phyloP scores from a whole-genome alignment of 176 grass and related monocot genomes.

The Stipa capillata region DNA sequence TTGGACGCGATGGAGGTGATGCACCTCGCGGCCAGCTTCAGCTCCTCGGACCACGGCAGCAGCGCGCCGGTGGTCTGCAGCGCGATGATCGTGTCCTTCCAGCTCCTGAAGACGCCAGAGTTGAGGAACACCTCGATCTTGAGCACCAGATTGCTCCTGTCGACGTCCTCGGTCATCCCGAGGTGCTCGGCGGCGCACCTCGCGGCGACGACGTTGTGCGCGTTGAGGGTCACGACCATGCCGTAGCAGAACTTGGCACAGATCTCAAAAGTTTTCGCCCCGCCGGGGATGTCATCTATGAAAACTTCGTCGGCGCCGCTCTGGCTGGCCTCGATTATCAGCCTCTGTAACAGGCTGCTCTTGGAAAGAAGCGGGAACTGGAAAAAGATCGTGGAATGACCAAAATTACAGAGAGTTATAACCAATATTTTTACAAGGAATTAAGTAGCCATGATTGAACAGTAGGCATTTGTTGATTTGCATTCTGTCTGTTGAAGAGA shows the following conservation, averaged over 20 bases:
- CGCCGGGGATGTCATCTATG: constrained; percentile 66
- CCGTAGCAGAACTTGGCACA: constrained; percentile 96
- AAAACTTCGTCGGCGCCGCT: constrained; percentile 45
- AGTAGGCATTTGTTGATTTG: not conserved
- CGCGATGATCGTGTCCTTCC: constrained; percentile 78
- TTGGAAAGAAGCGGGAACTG: constrained; percentile 93
- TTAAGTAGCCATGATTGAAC: not conserved
- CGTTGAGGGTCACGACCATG: constrained; percentile 79
- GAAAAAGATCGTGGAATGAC: not conserved
- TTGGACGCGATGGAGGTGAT: constrained; percentile 79
- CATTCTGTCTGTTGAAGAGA: not conserved
- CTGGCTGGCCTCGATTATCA: constrained; percentile 57
- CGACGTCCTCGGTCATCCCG: constrained; percentile 85
- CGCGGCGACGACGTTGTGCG: constrained; percentile 56
- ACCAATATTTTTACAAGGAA: not conserved
- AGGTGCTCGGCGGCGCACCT: constrained; percentile 80
- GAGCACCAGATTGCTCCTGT: constrained; percentile 72
- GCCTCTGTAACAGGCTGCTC: constrained; percentile 59
- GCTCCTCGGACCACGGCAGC: constrained; percentile 65
- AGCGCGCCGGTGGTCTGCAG: constrained; percentile 61
- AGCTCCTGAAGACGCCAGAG: constrained; percentile 54
- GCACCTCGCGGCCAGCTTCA: constrained; percentile 68
- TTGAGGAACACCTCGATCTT: constrained; percentile 86
- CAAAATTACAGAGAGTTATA: not conserved
- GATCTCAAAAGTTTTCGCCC: constrained; percentile 58